Percentiles rank a stretch among this genome's conserved stretches.
Conservation (phyloP, 345 rosid genomes). For the Moricandia arvensis region DNA sequence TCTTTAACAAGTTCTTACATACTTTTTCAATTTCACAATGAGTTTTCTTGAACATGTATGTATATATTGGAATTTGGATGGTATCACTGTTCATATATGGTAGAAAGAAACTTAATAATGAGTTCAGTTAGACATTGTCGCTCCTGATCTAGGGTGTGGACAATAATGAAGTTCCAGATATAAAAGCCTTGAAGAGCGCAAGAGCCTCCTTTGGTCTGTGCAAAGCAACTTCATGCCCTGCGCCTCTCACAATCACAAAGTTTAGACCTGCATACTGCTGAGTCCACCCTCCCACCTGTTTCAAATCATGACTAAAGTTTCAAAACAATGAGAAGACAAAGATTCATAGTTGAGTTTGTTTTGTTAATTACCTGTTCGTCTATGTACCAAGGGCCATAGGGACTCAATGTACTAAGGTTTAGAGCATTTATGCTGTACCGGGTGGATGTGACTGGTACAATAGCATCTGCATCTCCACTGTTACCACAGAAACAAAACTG, state of each 20-base stretch:
- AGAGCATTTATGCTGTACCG: constrained; percentile 83
- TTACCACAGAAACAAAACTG: constrained; percentile 5
- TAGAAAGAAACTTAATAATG: background rate
- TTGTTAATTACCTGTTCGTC: constrained; percentile 60
- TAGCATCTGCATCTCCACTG: constrained; percentile 91
- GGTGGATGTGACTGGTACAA: constrained; percentile 86
- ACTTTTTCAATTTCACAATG: background rate
- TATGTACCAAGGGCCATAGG: constrained; percentile 79
- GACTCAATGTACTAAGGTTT: constrained; percentile 58
- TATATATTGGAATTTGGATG: background rate
- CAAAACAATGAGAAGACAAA: background rate
- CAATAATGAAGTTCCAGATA: constrained; percentile 51
- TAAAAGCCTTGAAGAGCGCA: constrained; percentile 66
- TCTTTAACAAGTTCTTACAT: background rate
- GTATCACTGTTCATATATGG: background rate
- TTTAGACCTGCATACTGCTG: constrained; percentile 82
- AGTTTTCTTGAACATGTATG: background rate
- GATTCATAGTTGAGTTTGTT: background rate
- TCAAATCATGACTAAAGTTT: background rate
- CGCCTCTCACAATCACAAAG: constrained; percentile 83
- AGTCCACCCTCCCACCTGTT: constrained; percentile 96
- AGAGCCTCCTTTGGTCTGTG: constrained; percentile 83
- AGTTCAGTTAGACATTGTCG: too few species aligned
- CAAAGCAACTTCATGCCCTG: constrained; percentile 92
- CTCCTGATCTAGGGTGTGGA: too few species aligned